Conservation (phyloP, 1,139 yeast species). For the Blastobotrys buckinghamii region DNA sequence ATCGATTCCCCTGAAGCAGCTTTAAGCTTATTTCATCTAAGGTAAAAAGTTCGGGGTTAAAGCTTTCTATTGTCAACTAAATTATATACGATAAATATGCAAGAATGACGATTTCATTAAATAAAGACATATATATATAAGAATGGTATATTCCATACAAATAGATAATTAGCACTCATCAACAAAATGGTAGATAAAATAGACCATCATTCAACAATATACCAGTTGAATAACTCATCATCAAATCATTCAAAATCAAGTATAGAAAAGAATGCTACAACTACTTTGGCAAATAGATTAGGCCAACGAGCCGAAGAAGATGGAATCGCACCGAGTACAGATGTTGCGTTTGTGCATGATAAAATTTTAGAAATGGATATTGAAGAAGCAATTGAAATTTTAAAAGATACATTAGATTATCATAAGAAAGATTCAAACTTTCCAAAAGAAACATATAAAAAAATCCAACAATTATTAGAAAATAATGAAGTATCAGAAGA, state of each 20-base stretch:
- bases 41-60: too few species aligned
- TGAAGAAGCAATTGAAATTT: constrained; percentile 40
- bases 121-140: too few species aligned
- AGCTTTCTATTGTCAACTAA: too few species aligned
- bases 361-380: constrained; percentile 37
- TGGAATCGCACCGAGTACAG: constrained; percentile 10
- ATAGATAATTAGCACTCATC: too few species aligned
- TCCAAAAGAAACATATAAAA: constrained; percentile 29
- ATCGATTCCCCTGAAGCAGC: too few species aligned
- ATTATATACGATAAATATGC: too few species aligned
- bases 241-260: neutral
- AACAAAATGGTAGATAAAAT: too few species aligned
- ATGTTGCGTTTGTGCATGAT: constrained; percentile 35
- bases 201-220: too few species aligned
- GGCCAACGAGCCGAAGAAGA: constrained; percentile 11
- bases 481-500: constrained; percentile 26
- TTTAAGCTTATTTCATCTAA: too few species aligned
- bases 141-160: too few species aligned
- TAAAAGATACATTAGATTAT: constrained; percentile 37
- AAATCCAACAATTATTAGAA: constrained; percentile 16
- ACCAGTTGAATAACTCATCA: too few species aligned
- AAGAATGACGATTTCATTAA: too few species aligned
- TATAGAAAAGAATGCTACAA: constrained; percentile 2
- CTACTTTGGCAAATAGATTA: neutral
- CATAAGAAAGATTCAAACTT: constrained; percentile 49